Evolutionary conservation across 1,139 yeast genomes (phyloP), one percentile per base, ranked within the genome.

Genomic region (Blastobotrys niveus): DNA sequence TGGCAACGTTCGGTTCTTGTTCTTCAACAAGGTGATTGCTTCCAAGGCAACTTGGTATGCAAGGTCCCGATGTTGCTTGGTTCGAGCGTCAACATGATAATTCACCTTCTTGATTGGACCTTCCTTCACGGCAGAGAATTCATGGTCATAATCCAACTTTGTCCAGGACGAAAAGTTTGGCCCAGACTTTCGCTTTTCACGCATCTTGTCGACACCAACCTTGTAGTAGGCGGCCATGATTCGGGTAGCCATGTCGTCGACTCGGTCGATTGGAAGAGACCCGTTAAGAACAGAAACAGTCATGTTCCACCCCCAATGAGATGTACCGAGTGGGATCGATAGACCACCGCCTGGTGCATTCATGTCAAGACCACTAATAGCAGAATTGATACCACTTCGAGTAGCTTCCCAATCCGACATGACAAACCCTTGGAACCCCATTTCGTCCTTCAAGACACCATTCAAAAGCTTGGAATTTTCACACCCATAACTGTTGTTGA

Each of bases 401-500:
- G 74, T 77, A 3, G 81, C 84, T 22, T 78, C 79, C 83, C 84
- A 79, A 55, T 80, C 85, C 26, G 81, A 72, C 47, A 79, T 73
- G 7, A 80, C 80, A 59, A 77, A 79, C 0, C 85, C 86, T 59
- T 79, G 82, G 55, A 79, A 80, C 1, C 82, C 83, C 49, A 79
- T 63, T 61, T 80, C 83, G 45, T 74, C 79, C 58, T 79, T 79
- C 51, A 80, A 64, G 22, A 80, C 61, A 48, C 72, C 68, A 57
- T 80, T 79, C 51, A 80, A 52, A 44, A 77, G 62, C 50, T 76
- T 73, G 1, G 81, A 73, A 58, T 79, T 80, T 55, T 79, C 81
- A 60, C 84, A 79, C 4, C 80, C 76, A 52, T 76, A 73, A 1
- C 79, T 70, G 52, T 76, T 76, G 61, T 80, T 80, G 40, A 79